phyloP scores from a whole-genome alignment of 1,284 basidiomycete species.

The Rhodotorula glutinis region DNA sequence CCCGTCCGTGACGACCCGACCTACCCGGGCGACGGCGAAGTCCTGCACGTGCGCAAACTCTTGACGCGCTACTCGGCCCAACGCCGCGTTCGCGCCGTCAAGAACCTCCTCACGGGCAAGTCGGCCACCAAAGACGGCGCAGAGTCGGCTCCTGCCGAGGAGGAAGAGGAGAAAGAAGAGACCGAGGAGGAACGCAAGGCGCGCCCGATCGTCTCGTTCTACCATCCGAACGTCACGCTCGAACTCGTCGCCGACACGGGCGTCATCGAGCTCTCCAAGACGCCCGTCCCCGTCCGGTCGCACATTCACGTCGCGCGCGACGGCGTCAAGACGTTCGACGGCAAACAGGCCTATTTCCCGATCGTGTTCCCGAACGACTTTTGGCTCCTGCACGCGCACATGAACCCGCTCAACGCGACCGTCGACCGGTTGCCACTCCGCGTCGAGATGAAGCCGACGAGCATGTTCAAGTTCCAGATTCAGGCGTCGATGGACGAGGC shows the following conservation, averaged over 20 bases:
- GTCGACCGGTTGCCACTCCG: constrained; percentile 57
- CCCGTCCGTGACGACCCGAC: constrained; percentile 60
- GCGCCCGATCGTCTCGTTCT: constrained; percentile 65
- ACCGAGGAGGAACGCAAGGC: constrained; percentile 49
- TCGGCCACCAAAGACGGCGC: constrained; percentile 28
- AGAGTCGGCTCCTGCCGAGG: constrained; percentile 47
- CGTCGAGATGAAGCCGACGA: constrained; percentile 75
- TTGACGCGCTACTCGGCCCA: constrained; percentile 78
- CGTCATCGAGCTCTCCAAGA: constrained; percentile 57
- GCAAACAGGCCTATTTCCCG: constrained; percentile 65
- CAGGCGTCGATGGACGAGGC: constrained; percentile 51
- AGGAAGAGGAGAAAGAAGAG: constrained; percentile 51
- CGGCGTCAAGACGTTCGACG: constrained; percentile 11
- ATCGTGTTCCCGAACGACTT: constrained; percentile 93
- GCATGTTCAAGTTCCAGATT: constrained; percentile 47
- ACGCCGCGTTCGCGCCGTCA: constrained; percentile 70
- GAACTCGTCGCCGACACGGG: constrained; percentile 72
- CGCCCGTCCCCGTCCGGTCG: constrained; percentile 60
- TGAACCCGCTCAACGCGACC: constrained; percentile 48
- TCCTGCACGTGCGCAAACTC: constrained; percentile 68
- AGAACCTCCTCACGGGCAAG: constrained; percentile 66
- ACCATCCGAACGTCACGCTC: constrained; percentile 85
- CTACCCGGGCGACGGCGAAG: constrained; percentile 60
- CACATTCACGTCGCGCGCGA: constrained; percentile 30
- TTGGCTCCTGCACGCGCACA: constrained; percentile 56